These are phyloP conservation scores for Aciculosporium take DNA, from an alignment of 2,329 filamentous ascomycete species.

Conservation along the genomic window DNA sequence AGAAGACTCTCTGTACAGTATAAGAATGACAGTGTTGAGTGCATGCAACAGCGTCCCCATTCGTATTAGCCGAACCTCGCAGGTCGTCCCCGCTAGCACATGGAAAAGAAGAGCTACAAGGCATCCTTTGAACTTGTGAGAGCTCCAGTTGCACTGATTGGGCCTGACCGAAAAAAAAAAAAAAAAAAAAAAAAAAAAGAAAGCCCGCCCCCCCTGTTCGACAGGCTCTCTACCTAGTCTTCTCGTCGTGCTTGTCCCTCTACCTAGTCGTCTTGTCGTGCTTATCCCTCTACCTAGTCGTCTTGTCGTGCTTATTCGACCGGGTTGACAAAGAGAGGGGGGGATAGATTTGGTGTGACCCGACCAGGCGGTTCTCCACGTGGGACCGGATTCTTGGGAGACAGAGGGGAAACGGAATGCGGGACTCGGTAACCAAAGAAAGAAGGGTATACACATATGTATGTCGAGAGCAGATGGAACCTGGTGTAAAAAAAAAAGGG, in stretches of 20 bases:
- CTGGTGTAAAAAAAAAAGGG: not conserved
- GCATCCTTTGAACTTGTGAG: not conserved
- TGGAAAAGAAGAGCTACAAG: not conserved
- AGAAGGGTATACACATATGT: not conserved
- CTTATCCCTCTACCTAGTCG: not conserved
- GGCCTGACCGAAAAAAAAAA: constrained; percentile 5
- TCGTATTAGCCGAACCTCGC: not conserved
- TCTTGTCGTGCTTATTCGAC: constrained; percentile 3
- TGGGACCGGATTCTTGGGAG: constrained; percentile 1
- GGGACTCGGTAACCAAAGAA: not conserved
- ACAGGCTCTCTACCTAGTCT: no score
- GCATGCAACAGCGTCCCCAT: not conserved
- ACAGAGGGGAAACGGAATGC: not conserved
- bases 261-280: no score
- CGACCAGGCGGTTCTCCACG: constrained; percentile 5
- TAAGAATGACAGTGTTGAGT: not conserved
- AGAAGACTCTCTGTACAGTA: not conserved
- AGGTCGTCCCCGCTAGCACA: not conserved
- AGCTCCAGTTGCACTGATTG: constrained; percentile 1
- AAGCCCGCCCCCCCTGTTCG: no score
- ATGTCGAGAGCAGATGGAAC: no score
- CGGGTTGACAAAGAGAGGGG: not conserved
- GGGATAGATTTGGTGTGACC: constrained; percentile 5
- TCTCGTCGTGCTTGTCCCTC: no score
- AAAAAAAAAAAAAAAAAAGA: no score